phyloP scores from a whole-genome alignment of 805 yeast species.

The Zygotorulaspora florentina region DNA sequence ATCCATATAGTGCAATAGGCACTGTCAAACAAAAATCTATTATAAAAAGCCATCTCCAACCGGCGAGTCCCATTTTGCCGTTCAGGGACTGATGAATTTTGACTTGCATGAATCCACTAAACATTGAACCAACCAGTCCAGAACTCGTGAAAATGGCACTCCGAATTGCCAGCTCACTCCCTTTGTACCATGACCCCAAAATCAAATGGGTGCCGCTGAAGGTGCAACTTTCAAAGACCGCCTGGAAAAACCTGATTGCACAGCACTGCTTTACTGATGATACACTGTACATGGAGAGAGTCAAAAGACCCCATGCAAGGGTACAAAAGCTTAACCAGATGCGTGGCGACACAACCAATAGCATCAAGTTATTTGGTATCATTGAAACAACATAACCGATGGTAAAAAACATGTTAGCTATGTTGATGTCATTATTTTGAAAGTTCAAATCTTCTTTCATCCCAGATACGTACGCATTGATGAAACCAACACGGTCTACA shows the following conservation, averaged over 20 bases:
- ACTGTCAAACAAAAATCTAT: conserved; percentile 57
- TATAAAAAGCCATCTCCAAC: conserved; percentile 68
- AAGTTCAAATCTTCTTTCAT: conserved; percentile 54
- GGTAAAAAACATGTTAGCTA: conserved; percentile 52
- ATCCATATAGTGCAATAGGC: conserved; percentile 55
- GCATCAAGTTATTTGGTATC: conserved; percentile 56
- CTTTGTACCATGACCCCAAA: conserved; percentile 51
- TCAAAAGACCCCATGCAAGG: conserved; percentile 53
- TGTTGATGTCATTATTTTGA: conserved; percentile 46
- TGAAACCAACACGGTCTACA: conserved; percentile 52
- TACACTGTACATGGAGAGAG: conserved; percentile 49
- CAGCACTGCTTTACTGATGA: conserved; percentile 47
- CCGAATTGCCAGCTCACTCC: conserved; percentile 45
- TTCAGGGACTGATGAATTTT: conserved; percentile 46
- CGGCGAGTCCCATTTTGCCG: conserved; percentile 47
- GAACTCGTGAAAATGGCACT: conserved; percentile 53
- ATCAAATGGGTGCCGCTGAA: conserved; percentile 53
- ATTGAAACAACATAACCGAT: conserved; percentile 60
- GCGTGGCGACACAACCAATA: conserved; percentile 50
- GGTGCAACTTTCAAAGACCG: conserved; percentile 55
- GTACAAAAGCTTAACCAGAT: conserved; percentile 54
- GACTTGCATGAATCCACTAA: conserved; percentile 56
- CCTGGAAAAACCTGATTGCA: conserved; percentile 57
- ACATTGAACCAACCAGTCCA: conserved; percentile 52
- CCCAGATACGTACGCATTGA: conserved; percentile 63